Conservation (phyloP, 202 grass and related monocot genomes). For the Digitaria exilis region DNA sequence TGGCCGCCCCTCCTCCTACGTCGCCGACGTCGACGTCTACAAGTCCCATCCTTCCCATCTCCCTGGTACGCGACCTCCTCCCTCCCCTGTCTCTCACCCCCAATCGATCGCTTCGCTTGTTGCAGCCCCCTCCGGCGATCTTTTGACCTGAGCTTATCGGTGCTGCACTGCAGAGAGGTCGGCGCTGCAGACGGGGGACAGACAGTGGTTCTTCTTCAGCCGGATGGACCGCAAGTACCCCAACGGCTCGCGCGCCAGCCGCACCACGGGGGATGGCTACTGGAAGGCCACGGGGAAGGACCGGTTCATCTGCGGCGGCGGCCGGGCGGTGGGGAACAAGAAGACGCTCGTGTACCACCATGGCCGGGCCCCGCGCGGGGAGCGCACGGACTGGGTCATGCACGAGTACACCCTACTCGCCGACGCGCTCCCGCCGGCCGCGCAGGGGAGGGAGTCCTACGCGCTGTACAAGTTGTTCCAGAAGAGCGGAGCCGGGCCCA, state of each 20-base stretch:
- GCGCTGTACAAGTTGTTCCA: constrained; percentile 95
- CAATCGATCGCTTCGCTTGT: neutral
- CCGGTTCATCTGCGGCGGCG: constrained; percentile 56
- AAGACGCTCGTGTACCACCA: constrained; percentile 95
- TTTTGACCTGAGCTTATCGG: neutral
- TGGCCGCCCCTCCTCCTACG: constrained; percentile 49
- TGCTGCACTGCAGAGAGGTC: constrained; percentile 61
- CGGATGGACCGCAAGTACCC: constrained; percentile 94
- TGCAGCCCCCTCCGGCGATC: neutral
- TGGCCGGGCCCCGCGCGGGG: constrained; percentile 85
- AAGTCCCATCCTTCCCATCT: constrained; percentile 95
- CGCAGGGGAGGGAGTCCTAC: constrained; percentile 51
- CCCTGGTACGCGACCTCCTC: constrained; percentile 51
- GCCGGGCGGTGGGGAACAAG: constrained; percentile 69
- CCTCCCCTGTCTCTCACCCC: too few relatives aligned
- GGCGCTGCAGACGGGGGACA: constrained; percentile 80
- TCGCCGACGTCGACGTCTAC: constrained; percentile 91
- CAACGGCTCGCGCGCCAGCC: constrained; percentile 89
- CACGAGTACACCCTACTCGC: constrained; percentile 86
- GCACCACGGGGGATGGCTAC: constrained; percentile 77
- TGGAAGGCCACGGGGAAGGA: constrained; percentile 97
- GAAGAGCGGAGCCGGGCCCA: constrained; percentile 93
- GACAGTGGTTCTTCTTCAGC: constrained; percentile 99
- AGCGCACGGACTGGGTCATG: constrained; percentile 95
- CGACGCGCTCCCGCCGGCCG: constrained; percentile 46